Evolutionary conservation across 257 asterid species (phyloP), one percentile per base, ranked within the genome.

Genomic region (Haberlea rhodopensis): DNA sequence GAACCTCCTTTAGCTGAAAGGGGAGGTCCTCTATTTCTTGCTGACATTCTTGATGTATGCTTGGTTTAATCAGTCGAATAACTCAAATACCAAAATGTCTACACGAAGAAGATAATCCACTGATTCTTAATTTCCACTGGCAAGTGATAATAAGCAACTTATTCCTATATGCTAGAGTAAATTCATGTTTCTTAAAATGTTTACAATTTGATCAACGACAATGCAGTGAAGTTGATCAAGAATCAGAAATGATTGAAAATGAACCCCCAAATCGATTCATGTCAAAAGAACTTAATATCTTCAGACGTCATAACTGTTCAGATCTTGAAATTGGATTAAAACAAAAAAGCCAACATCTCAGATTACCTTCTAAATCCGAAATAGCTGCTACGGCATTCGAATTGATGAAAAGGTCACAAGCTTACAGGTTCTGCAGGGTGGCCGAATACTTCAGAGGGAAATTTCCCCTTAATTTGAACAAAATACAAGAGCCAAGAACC

Each of bases 21-120:
- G 0, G 88, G 87, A 74, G 78, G 88, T 60, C 97, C 97, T 66
- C 87, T 86, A 67, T 80, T 87, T 77, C 96, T 80, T 48, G 91
- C 86, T 1, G 96, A 80, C 97, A 90, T 88, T 40, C 51, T 67
- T 15, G 29, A 62, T 27, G 16, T 52, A 20, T 48, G 6, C 4
- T 57, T 23, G 64, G 71, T 40, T 60, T 69, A 63, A 65, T 60
- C 31, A 53, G 65, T 34, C 16, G 60, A 60, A 15, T 21, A 52
- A 43, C 24, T 20, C 19, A 63, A 67, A 67, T 57, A 43, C 20
- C 51, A 64, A 40, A 64, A 26, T 43, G 48, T 45, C 72, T 20
- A 67, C 70, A 66, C 8, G 46, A 73, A 46, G 16, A 57, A 65
- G 1, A 34, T 31, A 29, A 32, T 19, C 51, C 51, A 46, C 29